Evolutionary conservation across 257 asterid genomes (phyloP), one percentile per base, ranked within the genome.

Genomic region (Euphrasia confusa): DNA sequence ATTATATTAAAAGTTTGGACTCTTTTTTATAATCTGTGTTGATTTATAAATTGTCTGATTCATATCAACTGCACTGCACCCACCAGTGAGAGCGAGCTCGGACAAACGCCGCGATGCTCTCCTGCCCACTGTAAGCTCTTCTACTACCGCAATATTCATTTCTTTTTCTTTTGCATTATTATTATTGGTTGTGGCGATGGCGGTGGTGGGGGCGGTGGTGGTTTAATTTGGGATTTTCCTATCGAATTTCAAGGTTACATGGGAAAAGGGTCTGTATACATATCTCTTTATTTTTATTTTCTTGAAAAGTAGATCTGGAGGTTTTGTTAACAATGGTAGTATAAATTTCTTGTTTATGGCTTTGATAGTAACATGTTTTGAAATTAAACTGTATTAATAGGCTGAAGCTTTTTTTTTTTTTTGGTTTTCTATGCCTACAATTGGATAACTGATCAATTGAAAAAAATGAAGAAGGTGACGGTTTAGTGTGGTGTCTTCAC

Each of bases 121-220:
- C 75, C 56, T 70, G 70, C 65, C 74, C 78, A 53, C 44, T 72
- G 89, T 85, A 77, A 77, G 86, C 77, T 66, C 60, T 64, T 59
- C 37, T 7, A 2, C 30, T 10, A 7, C 68, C 17, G 26, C 7
- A 18, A 21, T 17, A 7, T 13, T 50, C 21, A 45, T 2, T 45
- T 15, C 14, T 21, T 32, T 42, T 44, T 60, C 5, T 30, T 30
- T 3, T 30, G 57, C n/a, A 7, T 32, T 12, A 10, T 37, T 15
- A 18, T 32, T 47, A n/a, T 13, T 2, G 15, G 10, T 64, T 13
- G 24, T 28, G 33, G 33, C 33, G 33, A 0, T 3, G 33, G 33
- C 33, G 33, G 33, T 5, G 10, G 13, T 1, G 5, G 10, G 4
- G 32, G 32, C 32, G 32, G 32, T 0, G 10, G 13, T 3, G 5